Conservation (phyloP, 2,329 filamentous ascomycete genomes). For the Colletotrichum sp. region DNA sequence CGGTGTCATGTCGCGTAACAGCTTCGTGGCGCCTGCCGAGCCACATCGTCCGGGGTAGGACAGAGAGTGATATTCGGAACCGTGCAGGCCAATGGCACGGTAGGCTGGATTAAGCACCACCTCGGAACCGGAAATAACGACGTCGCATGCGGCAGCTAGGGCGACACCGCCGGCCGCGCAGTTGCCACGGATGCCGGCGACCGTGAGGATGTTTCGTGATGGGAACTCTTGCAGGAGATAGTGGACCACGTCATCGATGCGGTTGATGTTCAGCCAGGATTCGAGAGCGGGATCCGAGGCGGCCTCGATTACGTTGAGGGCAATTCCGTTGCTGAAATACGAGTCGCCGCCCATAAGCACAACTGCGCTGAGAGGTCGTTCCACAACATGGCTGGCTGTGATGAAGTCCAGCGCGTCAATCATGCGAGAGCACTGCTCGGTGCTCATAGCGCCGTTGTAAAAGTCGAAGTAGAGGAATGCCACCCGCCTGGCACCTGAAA, state of each 20-base stretch:
- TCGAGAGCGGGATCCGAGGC: constrained; percentile 38
- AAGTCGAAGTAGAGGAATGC: constrained; percentile 47
- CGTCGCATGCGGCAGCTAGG: constrained; percentile 40
- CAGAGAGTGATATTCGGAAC: constrained; percentile 46
- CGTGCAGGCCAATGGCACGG: constrained; percentile 37
- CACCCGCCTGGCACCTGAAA: constrained; percentile 27
- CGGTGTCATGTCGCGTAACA: constrained; percentile 41
- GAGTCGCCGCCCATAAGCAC: constrained; percentile 42
- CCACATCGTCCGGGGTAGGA: constrained; percentile 44
- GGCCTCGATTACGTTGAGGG: constrained; percentile 47
- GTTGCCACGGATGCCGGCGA: constrained; percentile 44
- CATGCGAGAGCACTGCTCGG: constrained; percentile 39
- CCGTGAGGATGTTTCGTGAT: constrained; percentile 35
- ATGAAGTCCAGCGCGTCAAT: constrained; percentile 40
- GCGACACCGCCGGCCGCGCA: constrained; percentile 48
- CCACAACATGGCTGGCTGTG: constrained; percentile 28
- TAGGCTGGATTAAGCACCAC: constrained; percentile 48
- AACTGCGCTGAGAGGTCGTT: constrained; percentile 36
- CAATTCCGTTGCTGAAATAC: constrained; percentile 49
- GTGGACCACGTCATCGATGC: constrained; percentile 45
- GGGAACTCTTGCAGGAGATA: constrained; percentile 42
- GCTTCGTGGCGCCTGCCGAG: constrained; percentile 28
- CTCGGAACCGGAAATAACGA: constrained; percentile 39
- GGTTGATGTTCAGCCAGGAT: constrained; percentile 49
- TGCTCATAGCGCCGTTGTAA: constrained; percentile 49